Evolutionary conservation across 768 basidiomycete genomes (phyloP).

Genomic region (Agaricus sinodeliciosus): DNA sequence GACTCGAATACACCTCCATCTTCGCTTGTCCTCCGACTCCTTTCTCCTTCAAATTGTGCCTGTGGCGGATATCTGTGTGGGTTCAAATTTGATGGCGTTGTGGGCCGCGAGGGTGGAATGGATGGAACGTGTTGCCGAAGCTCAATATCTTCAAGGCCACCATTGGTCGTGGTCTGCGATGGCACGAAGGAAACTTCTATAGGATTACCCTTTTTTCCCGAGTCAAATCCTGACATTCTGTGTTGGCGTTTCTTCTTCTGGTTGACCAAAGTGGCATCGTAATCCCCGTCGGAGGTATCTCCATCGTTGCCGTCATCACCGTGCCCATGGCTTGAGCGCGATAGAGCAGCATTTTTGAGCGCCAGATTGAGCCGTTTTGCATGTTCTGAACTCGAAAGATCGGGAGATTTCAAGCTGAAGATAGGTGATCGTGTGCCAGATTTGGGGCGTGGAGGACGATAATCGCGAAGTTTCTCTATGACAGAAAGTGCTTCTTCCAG

Average conservation of each 20-base stretch:
- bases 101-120: conserved; percentile 7
- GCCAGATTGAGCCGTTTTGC: conserved; percentile 28
- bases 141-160: conserved; percentile 14
- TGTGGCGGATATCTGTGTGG: conserved; percentile 37
- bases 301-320: conserved; percentile 16
- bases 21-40: conserved; percentile 18
- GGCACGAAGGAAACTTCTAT: neutral
- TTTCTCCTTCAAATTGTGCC: conserved; percentile 10
- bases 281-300: conserved; percentile 14
- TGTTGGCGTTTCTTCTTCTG: conserved; percentile 16
- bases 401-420: conserved; percentile 1
- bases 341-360: conserved; percentile 19
- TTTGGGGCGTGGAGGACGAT: conserved; percentile 43
- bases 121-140: conserved; percentile 2
- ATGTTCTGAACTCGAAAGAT: conserved; percentile 42
- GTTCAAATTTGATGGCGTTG: conserved; percentile 17
- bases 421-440: conserved; percentile 38
- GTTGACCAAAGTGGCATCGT: conserved; percentile 12
- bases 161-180: neutral
- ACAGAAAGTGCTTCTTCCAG: conserved; percentile 47
- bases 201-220: neutral
- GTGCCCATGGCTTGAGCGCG: conserved; percentile 12
- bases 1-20: conserved; percentile 27
- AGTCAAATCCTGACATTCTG: conserved; percentile 8
- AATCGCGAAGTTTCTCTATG: conserved; percentile 62